Evolutionary conservation across 495 filamentous ascomycete species (phyloP).

Genomic region (Chaetomium tenue): DNA sequence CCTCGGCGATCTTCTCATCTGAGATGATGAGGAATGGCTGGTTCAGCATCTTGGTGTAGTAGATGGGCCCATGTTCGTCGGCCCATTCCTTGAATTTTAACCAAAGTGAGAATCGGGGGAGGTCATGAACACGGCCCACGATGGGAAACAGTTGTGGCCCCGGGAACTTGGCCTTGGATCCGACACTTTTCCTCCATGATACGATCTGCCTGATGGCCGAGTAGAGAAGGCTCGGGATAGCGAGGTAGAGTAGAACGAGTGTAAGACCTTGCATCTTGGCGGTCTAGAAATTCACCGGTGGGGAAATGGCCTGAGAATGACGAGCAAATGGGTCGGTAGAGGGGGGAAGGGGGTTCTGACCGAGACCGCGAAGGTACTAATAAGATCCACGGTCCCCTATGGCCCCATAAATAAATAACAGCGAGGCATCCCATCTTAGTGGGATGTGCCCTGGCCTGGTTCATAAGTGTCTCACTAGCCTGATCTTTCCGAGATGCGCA

Average conservation of each 20-base stretch:
- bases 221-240: conserved; percentile 45
- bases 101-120: conserved; percentile 52
- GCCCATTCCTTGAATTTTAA: conserved; percentile 59
- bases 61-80: conserved; percentile 55
- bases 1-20: conserved; percentile 55
- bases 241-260: conserved; percentile 44
- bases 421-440: conserved; percentile 17
- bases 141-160: conserved; percentile 49
- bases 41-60: conserved; percentile 49
- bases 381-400: not conserved
- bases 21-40: conserved; percentile 54
- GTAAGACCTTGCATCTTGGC: conserved; percentile 33
- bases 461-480: conserved; percentile 24
- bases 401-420: conserved; percentile 20
- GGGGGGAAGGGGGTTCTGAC: not conserved
- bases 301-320: not conserved
- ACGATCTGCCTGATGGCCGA: conserved; percentile 43
- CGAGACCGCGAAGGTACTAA: not conserved
- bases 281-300: too few species aligned
- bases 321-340: not conserved
- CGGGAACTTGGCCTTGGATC: conserved; percentile 36
- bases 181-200: conserved; percentile 37
- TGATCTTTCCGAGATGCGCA: conserved; percentile 26
- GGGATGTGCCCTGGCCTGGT: conserved; percentile 17
- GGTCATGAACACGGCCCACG: conserved; percentile 51